Base-by-base conservation (phyloP, 176 grass and related monocot genomes). In the Aegilops longissima region DNA sequence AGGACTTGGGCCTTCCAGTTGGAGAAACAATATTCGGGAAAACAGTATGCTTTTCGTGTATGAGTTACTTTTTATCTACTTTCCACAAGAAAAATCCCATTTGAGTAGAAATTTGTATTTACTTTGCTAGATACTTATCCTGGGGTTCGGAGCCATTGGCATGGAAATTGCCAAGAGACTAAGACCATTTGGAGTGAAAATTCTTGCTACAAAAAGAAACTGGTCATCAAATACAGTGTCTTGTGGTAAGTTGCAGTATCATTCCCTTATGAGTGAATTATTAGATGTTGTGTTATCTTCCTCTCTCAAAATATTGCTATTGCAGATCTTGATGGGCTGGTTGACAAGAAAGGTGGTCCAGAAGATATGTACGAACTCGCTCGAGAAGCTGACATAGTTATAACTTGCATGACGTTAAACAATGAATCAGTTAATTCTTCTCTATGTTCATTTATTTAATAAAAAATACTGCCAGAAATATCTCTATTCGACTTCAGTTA, bases 61-160 rank as follows among this genome's bases (percentile, higher is more conserved):
- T 73, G 66, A 45, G 8, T 63, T 82, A 27, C 39, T 61, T 84
- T 67, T 82, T 78, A 82, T 78, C 14, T 73, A 81, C 12, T 36
- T 80, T 51, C 36, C 2, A n/a, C 52, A 62, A 40, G 38, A 58
- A 63, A 33, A 47, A 34, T 80, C 25, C 16, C 76, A 88, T 74
- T 86, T 76, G 34, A 77, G 8, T 61, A 23, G 12, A 54, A 76
- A 62, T 66, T 24, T 85, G 45, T 87, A 82, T 39, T 61, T 73
- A 42, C 81, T 66, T 11, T 92, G 88, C 14, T 87, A 98, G 96
- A 83, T 98, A 62, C 87, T 92, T 77, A 94, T 98, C 65, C 87
- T 98, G 40, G 96, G 96, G 47, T 98, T 98, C 64, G 96, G 96
- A 66, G 88, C 93, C 84, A 98, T 98, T 80, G 96, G 96, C 5